Base-by-base conservation (phyloP, 768 basidiomycete species). In the Boletus insuetus region DNA sequence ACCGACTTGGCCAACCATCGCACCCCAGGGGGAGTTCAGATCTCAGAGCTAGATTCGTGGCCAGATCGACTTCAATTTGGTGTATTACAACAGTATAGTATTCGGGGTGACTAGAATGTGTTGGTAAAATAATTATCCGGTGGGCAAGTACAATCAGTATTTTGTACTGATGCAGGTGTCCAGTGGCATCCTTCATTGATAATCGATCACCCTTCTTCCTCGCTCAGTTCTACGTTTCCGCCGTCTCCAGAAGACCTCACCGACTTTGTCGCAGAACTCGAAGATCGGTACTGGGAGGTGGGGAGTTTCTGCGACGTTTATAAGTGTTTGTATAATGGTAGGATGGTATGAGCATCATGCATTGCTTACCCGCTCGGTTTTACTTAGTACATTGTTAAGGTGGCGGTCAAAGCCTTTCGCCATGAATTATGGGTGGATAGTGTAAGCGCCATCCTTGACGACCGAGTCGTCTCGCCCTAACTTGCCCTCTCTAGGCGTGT, bases 371-470 rank as follows among this genome's bases (percentile, higher is more conserved):
- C 19, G 8, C 26, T 40, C 5, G 4, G 8, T 40, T 20, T 31
- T n/a, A 12, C 19, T 31, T 16, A 14, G 2, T 3, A 11, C 17
- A 16, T 8, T 20, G 29, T 19, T 19, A 19, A 50, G 52, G 52
- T 53, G 4, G 52, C 38, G 2, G 46, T 53, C 5, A 53, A 53
- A 40, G 45, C 52, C 8, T 49, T 53, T n/a, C 38, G n/a, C n/a
- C n/a, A n/a, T n/a, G n/a, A 14, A 10, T 2, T 49, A 4, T 14
- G 4, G 4, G 16, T 22, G 6, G 37, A 53, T 12, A 13, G 10
- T 13, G 52, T 52, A 6, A 38, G n/a, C 6, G 6, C 29, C 17
- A 7, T 13, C 11, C 10, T 48, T 11, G 3, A 34, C 4, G 4
- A 35, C 2, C 13, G 4, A 12, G 12, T 0, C 6, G 0, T 48